A percentile compares a stretch with the other conserved stretches of the same genome.
phyloP scores from a whole-genome alignment of 2,329 filamentous ascomycete species.

The Sarocladium brachiariae region DNA sequence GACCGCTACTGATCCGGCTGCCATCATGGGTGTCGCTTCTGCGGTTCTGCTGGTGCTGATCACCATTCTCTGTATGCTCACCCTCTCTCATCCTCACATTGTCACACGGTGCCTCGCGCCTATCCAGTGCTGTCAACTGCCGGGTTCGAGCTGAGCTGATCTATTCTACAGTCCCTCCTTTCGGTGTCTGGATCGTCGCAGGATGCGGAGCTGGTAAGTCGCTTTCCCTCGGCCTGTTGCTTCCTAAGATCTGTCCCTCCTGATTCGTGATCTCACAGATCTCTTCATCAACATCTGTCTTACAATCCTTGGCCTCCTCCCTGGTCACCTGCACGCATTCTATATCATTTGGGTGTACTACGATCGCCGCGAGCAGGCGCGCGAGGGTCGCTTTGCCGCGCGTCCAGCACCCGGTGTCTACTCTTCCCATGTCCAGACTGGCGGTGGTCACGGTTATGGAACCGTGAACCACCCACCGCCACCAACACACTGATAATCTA shows the following conservation, averaged over 20 bases:
- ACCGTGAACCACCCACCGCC: conserved; percentile 31
- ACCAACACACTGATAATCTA: neutral
- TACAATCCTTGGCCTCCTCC: conserved; percentile 64
- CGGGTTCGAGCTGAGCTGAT: neutral
- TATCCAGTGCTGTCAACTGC: neutral
- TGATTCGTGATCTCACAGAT: conserved; percentile 35
- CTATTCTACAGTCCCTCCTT: conserved; percentile 49
- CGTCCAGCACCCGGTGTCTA: conserved; percentile 62
- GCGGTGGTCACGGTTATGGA: conserved; percentile 56
- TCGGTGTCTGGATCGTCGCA: conserved; percentile 57
- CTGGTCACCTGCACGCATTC: conserved; percentile 74
- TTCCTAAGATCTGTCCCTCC: too few relatives aligned
- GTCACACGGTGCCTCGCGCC: too few relatives aligned
- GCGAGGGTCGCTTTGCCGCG: conserved; percentile 47
- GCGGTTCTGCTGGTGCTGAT: conserved; percentile 43
- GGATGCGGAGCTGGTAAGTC: conserved; percentile 53
- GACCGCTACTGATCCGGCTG: conserved; percentile 11
- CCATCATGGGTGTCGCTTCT: conserved; percentile 42
- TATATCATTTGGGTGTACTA: conserved; percentile 81
- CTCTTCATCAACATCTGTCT: conserved; percentile 61
- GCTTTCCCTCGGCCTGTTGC: too few relatives aligned
- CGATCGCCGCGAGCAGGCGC: conserved; percentile 58
- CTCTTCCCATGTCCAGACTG: conserved; percentile 64
- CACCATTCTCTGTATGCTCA: conserved; percentile 43
- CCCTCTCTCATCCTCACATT: too few relatives aligned